A percentile compares a stretch with the other conserved stretches of the same genome.
Evolutionary conservation across 139 green algal species (phyloP).

Genomic region (Spirogloea muscicola): DNA sequence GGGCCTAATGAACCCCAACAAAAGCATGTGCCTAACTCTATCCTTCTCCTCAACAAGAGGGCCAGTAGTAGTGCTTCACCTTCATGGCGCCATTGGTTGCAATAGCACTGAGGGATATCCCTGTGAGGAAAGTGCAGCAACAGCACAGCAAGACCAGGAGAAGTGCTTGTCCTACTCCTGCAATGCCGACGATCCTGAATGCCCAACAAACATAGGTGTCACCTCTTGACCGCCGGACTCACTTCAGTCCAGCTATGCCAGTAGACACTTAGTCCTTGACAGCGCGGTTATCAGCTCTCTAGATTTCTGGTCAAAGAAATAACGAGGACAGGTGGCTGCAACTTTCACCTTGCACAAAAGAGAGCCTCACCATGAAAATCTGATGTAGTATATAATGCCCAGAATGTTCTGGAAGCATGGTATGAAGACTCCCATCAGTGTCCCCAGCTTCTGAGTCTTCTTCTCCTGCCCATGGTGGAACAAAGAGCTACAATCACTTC

Average conservation of each 20-base stretch:
- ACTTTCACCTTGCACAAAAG: not conserved
- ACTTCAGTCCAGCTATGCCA: not conserved
- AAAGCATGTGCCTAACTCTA: not conserved
- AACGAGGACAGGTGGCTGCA: not conserved
- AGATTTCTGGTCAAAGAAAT: not conserved
- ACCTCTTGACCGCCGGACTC: not conserved
- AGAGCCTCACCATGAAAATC: slow-evolving; percentile 41
- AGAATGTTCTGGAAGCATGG: slow-evolving; percentile 53
- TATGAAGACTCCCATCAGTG: slow-evolving; percentile 49
- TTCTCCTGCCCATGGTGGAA: slow-evolving; percentile 15
- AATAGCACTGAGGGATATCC: slow-evolving; percentile 50
- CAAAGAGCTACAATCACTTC: not conserved
- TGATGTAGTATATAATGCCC: slow-evolving; percentile 53
- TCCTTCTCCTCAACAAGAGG: not conserved
- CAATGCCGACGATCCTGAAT: slow-evolving; percentile 52
- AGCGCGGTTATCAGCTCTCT: not conserved
- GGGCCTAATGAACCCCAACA: not conserved
- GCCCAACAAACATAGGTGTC: not conserved
- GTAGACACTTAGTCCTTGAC: not conserved
- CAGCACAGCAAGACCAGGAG: slow-evolving; percentile 40
- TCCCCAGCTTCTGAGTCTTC: slow-evolving; percentile 45
- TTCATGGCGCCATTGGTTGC: slow-evolving; percentile 52
- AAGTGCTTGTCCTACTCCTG: slow-evolving; percentile 36
- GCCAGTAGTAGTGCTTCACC: slow-evolving; percentile 4
- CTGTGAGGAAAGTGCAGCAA: slow-evolving; percentile 49